Percentiles rank a stretch among this genome's conserved stretches.
These are phyloP conservation scores for Thelonectria rubi DNA, from an alignment of 2,329 filamentous ascomycete genomes.

Conservation along the genomic window DNA sequence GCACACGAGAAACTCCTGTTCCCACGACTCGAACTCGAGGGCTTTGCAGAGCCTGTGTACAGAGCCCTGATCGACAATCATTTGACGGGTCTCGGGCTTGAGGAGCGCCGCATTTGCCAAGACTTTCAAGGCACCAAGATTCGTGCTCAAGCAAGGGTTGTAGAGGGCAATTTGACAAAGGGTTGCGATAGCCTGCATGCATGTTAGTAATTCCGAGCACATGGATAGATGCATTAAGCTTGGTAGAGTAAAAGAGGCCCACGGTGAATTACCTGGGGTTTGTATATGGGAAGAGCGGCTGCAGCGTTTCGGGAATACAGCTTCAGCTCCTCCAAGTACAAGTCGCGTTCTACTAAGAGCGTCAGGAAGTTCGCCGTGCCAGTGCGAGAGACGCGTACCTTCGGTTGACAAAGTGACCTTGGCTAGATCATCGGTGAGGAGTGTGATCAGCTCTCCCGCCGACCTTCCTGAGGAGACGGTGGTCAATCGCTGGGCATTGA, in stretches of 20 bases:
- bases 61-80: conserved; percentile 58
- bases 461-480: conserved; percentile 60
- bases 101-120: conserved; percentile 79
- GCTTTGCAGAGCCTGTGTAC: conserved; percentile 71
- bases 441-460: conserved; percentile 70
- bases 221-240: conserved; percentile 5
- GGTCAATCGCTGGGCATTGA: conserved; percentile 26
- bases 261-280: conserved; percentile 67
- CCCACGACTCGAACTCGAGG: conserved; percentile 76
- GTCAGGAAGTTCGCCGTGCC: conserved; percentile 26
- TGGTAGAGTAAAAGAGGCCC: not conserved
- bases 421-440: conserved; percentile 69
- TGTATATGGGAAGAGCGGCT: conserved; percentile 84
- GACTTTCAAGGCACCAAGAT: conserved; percentile 81
- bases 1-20: conserved; percentile 83
- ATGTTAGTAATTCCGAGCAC: conserved; percentile 23
- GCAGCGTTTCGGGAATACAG: conserved; percentile 68
- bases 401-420: conserved; percentile 65
- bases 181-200: conserved; percentile 73
- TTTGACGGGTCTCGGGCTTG: conserved; percentile 55
- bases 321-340: conserved; percentile 75
- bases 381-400: conserved; percentile 52
- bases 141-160: conserved; percentile 67
- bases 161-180: conserved; percentile 79
- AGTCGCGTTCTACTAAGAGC: conserved; percentile 64